Conservation (phyloP, 2,329 filamentous ascomycete species). For the Claviceps sp. region DNA sequence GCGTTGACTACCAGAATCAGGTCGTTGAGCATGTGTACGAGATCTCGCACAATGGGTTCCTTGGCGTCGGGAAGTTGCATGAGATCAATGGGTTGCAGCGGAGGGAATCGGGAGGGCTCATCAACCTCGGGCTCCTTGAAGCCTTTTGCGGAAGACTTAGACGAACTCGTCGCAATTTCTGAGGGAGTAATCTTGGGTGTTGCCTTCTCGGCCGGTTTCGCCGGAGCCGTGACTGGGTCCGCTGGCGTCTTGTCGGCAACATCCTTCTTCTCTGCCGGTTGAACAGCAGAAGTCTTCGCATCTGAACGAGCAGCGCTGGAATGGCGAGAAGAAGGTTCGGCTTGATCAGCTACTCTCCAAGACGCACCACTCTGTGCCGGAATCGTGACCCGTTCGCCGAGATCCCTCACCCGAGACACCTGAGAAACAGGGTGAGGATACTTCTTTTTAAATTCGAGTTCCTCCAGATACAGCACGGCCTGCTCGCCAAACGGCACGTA, state of each 20-base stretch:
- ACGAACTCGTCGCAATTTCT: conserved; percentile 11
- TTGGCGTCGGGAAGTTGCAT: conserved; percentile 61
- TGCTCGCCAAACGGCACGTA: conserved; percentile 92
- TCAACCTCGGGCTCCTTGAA: conserved; percentile 49
- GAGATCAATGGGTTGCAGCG: conserved; percentile 62
- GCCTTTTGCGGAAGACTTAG: conserved; percentile 17
- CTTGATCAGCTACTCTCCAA: conserved; percentile 58
- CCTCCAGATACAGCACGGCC: conserved; percentile 87
- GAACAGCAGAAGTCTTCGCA: conserved; percentile 14
- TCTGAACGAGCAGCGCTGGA: conserved; percentile 36
- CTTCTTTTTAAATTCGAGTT: conserved; percentile 79
- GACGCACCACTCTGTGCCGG: conserved; percentile 75
- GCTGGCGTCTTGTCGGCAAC: conserved; percentile 15
- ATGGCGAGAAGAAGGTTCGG: conserved; percentile 44
- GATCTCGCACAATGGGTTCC: conserved; percentile 81
- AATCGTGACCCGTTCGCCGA: conserved; percentile 65
- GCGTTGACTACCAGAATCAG: conserved; percentile 89
- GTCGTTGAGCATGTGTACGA: conserved; percentile 92
- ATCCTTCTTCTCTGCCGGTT: conserved; percentile 18
- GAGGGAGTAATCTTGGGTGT: conserved; percentile 8
- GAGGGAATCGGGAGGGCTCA: conserved; percentile 50
- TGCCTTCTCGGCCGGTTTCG: conserved; percentile 21
- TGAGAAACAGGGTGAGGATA: conserved; percentile 44
- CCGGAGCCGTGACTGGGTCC: conserved; percentile 12
- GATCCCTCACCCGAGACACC: conserved; percentile 35